Conservation (phyloP, 176 grass and related monocot species). For the Luzula sylvatica region DNA sequence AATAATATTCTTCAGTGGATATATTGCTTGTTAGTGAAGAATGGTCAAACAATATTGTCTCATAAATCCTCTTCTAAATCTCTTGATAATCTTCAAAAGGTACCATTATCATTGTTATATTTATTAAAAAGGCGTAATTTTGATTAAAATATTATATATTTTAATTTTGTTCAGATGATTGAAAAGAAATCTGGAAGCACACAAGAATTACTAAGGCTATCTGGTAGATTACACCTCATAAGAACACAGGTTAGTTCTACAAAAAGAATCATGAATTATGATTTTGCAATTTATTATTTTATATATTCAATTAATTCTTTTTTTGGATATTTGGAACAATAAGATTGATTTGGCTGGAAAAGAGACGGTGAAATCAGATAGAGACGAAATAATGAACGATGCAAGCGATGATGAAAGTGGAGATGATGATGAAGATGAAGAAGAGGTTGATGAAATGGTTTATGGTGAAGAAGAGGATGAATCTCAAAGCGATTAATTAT, state of each 20-base stretch:
- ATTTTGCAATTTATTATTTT: neutral
- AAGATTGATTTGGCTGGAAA: conserved; percentile 44
- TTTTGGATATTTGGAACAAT: conserved; percentile 1
- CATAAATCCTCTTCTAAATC: conserved; percentile 41
- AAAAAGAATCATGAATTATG: conserved; percentile 3
- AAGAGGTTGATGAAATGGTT: conserved; percentile 69
- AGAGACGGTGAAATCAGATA: neutral
- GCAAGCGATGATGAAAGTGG: conserved; percentile 44
- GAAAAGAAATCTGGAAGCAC: conserved; percentile 33
- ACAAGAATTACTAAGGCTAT: conserved; percentile 64
- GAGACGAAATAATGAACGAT: conserved; percentile 17
- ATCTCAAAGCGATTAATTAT: conserved; percentile 23
- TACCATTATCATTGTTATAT: conserved; percentile 15
- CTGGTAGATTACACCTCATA: conserved; percentile 62
- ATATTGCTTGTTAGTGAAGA: conserved; percentile 62
- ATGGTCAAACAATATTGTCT: conserved; percentile 49
- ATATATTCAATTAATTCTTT: neutral
- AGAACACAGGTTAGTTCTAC: conserved; percentile 42
- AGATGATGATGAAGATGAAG: conserved; percentile 34
- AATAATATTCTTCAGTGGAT: conserved; percentile 67
- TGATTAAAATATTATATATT: neutral
- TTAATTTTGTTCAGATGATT: conserved; percentile 50
- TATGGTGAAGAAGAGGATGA: conserved; percentile 69
- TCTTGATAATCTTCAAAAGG: conserved; percentile 51
- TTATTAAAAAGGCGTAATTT: neutral